These are phyloP conservation scores for Moricandia moricandioides DNA, from an alignment of 345 rosid species.

Conservation along the genomic window DNA sequence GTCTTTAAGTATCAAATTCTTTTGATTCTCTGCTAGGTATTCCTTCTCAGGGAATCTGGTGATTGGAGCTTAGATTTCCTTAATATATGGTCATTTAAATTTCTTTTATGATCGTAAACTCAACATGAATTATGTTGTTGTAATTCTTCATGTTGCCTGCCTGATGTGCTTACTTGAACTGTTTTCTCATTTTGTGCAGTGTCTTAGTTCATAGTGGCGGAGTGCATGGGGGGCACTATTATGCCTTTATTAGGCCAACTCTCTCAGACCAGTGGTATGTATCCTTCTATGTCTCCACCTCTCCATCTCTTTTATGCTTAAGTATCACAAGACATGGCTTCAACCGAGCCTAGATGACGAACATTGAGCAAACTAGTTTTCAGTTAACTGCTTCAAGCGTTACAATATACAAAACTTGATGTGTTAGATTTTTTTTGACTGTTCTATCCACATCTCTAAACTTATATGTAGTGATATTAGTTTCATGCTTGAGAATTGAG, in stretches of 20 bases:
- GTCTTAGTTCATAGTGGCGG: conserved; percentile 99
- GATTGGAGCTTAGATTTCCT: neutral
- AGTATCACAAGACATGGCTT: conserved; percentile 8
- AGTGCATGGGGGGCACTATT: conserved; percentile 96
- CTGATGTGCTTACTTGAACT: conserved; percentile 2
- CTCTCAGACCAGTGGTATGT: conserved; percentile 89
- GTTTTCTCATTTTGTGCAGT: conserved; percentile 42
- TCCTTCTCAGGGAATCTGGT: conserved; percentile 3
- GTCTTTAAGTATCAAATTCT: neutral
- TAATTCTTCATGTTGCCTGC: neutral
- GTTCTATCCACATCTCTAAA: neutral
- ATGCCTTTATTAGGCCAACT: conserved; percentile 92
- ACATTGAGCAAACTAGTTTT: neutral
- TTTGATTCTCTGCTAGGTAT: conserved; percentile 10
- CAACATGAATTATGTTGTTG: neutral
- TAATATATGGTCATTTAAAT: neutral
- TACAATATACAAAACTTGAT: conserved; percentile 5
- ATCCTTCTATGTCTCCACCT: neutral
- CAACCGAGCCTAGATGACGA: conserved; percentile 19
- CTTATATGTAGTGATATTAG: neutral
- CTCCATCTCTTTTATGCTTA: neutral
- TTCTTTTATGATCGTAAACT: conserved; percentile 5
- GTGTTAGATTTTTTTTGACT: conserved; percentile 1
- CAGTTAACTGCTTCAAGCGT: neutral
- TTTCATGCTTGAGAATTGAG: neutral